Base-by-base conservation (phyloP, 176 grass and related monocot genomes). In the Metroxylon sagu region DNA sequence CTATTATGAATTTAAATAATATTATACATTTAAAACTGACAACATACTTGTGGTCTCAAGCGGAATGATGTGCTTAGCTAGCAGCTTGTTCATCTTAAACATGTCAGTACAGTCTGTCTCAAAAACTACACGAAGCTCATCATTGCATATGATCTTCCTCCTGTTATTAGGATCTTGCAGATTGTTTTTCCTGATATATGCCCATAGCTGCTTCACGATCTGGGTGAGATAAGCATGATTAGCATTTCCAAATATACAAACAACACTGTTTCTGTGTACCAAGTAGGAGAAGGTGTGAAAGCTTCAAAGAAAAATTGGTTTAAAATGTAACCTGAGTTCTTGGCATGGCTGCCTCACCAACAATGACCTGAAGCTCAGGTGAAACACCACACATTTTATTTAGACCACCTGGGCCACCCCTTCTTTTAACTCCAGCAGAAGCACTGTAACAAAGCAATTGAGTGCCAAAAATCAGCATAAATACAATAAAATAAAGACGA, bases 21-120 rank as follows among this genome's bases (percentile, higher is more conserved):
- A 60, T 5, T 29, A 74, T 15, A 71, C 55, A 56, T 26, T 60
- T 59, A 51, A 50, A n/a, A 62, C 12, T 18, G 14, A 48, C n/a
- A 4, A 50, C 26, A 8, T 60, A 79, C 68, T 50, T 56, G 65
- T 25, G 35, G 81, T 65, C 65, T 85, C 87, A 77, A 98, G 84
- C 1, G 87, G 76, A 25, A 80, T 85, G 78, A 98, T 98, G 73
- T 98, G 93, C 66, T 98, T 98, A 53, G 93, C 81, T 77, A 98
- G 82, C 51, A 98, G 84, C 64, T 98, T 98, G 72, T 98, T 98
- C 93, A 98, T 98, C 64, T 98, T 98, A 82, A 98, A 98, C 93
- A 98, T 98, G 82, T 98, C 93, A 27, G 93, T 98, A 67, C 74
- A 19, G 31, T 98, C 93, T 43, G 87, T 98, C 79, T 61, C 93